Percentiles rank a stretch among this genome's conserved stretches.
Evolutionary conservation across 306 rosid species (phyloP).

Genomic region (Trichosanthes truncata): DNA sequence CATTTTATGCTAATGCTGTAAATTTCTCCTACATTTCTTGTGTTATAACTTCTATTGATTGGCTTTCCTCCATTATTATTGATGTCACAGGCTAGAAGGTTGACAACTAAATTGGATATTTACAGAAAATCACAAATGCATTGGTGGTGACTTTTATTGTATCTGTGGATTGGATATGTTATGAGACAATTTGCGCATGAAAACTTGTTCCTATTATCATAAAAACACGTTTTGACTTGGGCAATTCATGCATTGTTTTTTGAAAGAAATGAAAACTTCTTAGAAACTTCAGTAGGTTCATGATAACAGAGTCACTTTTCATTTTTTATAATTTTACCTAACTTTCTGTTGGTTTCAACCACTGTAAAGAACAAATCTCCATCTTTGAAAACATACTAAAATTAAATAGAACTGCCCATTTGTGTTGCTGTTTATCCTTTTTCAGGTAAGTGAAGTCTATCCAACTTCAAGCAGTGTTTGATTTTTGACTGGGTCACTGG

Average conservation of each 20-base stretch:
- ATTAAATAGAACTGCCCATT: no score
- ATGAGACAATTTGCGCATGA: conserved; percentile 54
- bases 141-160: conserved; percentile 81
- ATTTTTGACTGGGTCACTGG: no score
- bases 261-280: neutral
- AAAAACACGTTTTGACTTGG: neutral
- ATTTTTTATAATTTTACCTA: neutral
- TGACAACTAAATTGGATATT: conserved; percentile 84
- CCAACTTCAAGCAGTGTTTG: no score
- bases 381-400: no score
- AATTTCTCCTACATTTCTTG: neutral
- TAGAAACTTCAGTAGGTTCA: neutral
- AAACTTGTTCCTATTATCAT: neutral
- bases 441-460: no score
- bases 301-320: neutral
- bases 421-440: no score
- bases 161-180: conserved; percentile 93
- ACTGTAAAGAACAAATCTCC: no score
- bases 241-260: neutral
- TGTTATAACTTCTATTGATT: conserved; percentile 11
- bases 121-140: conserved; percentile 89
- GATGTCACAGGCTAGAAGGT: conserved; percentile 59
- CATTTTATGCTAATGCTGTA: neutral
- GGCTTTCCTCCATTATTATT: conserved; percentile 16
- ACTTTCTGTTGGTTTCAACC: no score